Conservation (phyloP, 306 rosid genomes). For the Betula pendula region DNA sequence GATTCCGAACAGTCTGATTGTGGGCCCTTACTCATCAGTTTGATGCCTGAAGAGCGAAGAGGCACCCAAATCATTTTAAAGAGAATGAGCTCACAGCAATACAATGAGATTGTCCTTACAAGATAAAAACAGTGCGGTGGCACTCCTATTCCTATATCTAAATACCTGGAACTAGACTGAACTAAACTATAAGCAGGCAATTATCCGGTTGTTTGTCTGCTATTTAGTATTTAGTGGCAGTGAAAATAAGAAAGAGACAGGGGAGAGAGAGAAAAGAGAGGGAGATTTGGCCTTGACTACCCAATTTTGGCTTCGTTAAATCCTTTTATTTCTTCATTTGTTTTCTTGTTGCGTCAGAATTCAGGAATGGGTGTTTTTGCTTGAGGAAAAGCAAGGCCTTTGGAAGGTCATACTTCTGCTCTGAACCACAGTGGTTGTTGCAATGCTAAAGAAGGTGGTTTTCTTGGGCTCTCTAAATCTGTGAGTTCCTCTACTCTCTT, state of each 20-base stretch:
- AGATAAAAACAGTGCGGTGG: neutral
- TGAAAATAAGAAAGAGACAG: too few relatives aligned
- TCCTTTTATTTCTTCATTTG: too few relatives aligned
- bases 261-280: slow-evolving; percentile 10
- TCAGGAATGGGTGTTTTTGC: slow-evolving; percentile 9
- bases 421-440: neutral
- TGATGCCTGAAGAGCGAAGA: too few relatives aligned
- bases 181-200: neutral
- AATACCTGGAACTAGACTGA: neutral
- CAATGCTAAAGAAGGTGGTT: slow-evolving; percentile 8
- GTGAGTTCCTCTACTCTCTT: slow-evolving; percentile 29
- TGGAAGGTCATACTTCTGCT: neutral
- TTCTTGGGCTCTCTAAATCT: slow-evolving; percentile 31
- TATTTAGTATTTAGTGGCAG: neutral
- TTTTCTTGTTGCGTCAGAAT: neutral
- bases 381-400: slow-evolving; percentile 16
- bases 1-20: neutral
- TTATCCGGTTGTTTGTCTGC: slow-evolving; percentile 5
- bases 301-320: neutral
- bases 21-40: too few relatives aligned
- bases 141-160: too few relatives aligned
- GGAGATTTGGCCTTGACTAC: slow-evolving; percentile 15
- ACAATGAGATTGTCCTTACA: neutral
- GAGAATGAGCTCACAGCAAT: neutral
- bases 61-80: too few relatives aligned